These are phyloP conservation scores for Aspergillus indologenus DNA, from an alignment of 495 filamentous ascomycete species.

Conservation along the genomic window DNA sequence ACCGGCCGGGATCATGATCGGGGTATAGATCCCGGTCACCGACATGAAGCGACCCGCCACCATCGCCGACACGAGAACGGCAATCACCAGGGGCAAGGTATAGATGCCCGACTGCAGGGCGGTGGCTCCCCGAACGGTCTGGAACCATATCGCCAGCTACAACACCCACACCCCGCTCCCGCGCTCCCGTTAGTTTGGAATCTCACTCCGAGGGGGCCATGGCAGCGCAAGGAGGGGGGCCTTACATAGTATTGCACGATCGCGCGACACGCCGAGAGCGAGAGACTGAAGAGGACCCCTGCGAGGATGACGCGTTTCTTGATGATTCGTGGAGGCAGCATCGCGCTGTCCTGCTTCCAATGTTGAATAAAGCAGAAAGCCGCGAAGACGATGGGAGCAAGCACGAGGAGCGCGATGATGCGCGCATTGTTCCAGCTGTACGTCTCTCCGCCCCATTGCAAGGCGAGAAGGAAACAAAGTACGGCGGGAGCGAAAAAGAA, in stretches of 20 bases:
- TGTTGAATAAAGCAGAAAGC: no score
- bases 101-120: neutral
- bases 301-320: neutral
- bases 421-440: conserved; percentile 37
- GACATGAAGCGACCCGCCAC: neutral
- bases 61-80: neutral
- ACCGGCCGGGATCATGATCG: neutral
- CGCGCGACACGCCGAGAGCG: neutral
- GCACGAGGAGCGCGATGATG: conserved; percentile 37
- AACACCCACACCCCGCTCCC: no score
- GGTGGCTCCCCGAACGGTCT: neutral
- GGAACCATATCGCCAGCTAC: neutral
- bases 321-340: neutral
- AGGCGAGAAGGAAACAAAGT: conserved; percentile 35
- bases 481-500: conserved; percentile 35
- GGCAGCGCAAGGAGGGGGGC: no score
- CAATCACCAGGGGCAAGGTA: neutral
- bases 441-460: conserved; percentile 42
- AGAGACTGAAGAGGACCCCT: neutral
- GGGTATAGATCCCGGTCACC: neutral
- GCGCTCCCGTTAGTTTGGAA: no score
- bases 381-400: no score
- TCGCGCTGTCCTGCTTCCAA: conserved; percentile 7
- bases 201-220: no score
- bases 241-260: conserved; percentile 2